Evolutionary conservation across 2,329 filamentous ascomycete genomes (phyloP).

Genomic region (Colletotrichum neosansevieriae): DNA sequence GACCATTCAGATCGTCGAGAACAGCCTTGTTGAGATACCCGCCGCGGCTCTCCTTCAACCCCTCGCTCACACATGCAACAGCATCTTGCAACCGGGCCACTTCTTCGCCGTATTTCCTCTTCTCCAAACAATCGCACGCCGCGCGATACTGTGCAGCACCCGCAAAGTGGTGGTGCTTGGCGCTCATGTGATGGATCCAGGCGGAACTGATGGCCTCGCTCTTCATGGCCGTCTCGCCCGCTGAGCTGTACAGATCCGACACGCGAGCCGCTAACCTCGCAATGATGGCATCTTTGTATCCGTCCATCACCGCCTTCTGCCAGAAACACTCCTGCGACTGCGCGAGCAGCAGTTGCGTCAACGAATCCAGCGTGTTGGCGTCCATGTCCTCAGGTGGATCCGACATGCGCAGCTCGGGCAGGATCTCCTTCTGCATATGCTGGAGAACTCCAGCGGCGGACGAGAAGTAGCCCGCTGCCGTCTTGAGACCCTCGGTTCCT

Average conservation of each 20-base stretch:
- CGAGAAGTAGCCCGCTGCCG: slow-evolving; percentile 90
- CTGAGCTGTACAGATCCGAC: slow-evolving; percentile 88
- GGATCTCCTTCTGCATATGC: slow-evolving; percentile 80
- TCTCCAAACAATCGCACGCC: slow-evolving; percentile 91
- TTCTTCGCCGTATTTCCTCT: slow-evolving; percentile 94
- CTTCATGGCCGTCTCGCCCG: slow-evolving; percentile 87
- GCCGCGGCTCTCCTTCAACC: slow-evolving; percentile 81
- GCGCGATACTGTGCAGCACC: slow-evolving; percentile 94
- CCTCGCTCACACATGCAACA: slow-evolving; percentile 84
- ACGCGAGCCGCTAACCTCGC: slow-evolving; percentile 90
- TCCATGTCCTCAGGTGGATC: slow-evolving; percentile 97
- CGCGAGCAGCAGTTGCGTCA: slow-evolving; percentile 86
- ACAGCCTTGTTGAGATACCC: slow-evolving; percentile 85
- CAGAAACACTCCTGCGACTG: slow-evolving; percentile 98
- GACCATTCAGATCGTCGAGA: slow-evolving; percentile 81
- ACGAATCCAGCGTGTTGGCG: slow-evolving; percentile 82
- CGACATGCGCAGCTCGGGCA: slow-evolving; percentile 84
- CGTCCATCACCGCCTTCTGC: slow-evolving; percentile 96
- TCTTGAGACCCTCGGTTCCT: slow-evolving; percentile 85
- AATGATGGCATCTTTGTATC: slow-evolving; percentile 91
- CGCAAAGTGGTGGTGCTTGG: slow-evolving; percentile 97
- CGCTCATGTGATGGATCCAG: slow-evolving; percentile 98
- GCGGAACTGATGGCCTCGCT: slow-evolving; percentile 91
- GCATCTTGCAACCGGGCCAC: slow-evolving; percentile 88
- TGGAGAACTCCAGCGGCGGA: slow-evolving; percentile 85